These are phyloP conservation scores for Fragaria ananassa DNA, from an alignment of 306 rosid genomes.

Conservation along the genomic window DNA sequence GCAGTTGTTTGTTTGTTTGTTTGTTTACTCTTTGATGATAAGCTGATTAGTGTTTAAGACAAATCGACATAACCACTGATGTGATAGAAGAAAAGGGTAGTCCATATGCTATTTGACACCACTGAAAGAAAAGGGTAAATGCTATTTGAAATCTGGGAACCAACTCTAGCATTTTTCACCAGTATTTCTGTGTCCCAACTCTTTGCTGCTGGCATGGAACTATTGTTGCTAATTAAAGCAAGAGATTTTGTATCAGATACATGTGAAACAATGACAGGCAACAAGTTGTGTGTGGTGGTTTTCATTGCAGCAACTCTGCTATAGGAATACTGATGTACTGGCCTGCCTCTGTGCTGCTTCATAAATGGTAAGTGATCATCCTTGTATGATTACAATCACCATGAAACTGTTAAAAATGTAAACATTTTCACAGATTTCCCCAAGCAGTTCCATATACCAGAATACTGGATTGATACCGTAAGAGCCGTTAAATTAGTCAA, in stretches of 20 bases:
- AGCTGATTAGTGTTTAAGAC: neutral
- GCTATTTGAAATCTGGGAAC: neutral
- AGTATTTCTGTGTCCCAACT: neutral
- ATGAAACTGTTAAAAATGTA: neutral
- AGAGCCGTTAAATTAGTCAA: neutral
- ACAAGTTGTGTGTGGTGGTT: neutral
- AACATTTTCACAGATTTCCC: neutral
- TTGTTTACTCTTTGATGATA: neutral
- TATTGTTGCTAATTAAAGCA: conserved; percentile 6
- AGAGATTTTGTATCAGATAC: neutral
- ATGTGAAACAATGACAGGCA: conserved; percentile 4
- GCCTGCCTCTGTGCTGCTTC: neutral
- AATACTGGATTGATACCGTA: neutral
- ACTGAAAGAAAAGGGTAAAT: neutral
- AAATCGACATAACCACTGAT: neutral
- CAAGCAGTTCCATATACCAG: neutral
- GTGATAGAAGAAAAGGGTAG: neutral
- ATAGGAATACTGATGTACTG: neutral
- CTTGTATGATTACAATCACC: neutral
- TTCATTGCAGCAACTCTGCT: neutral
- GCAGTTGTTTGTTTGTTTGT: neutral
- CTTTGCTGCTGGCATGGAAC: neutral
- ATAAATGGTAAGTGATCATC: neutral
- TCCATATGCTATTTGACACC: neutral
- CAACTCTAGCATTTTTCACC: neutral